phyloP scores from a whole-genome alignment of 2,329 filamentous ascomycete species.

The Aureobasidium sp. region DNA sequence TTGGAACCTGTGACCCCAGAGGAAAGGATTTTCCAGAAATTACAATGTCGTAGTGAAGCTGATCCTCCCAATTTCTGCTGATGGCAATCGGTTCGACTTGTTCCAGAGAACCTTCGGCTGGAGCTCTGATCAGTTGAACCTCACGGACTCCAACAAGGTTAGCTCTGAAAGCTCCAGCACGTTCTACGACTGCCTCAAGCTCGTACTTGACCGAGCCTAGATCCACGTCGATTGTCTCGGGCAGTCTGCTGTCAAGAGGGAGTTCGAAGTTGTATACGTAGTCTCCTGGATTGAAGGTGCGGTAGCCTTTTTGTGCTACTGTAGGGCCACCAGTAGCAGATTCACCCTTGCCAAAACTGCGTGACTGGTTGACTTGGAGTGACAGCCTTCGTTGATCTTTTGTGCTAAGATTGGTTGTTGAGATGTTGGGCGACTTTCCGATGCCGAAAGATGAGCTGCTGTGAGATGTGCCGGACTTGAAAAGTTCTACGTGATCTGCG shows the following conservation, averaged over 20 bases:
- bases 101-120: slow-evolving; percentile 79
- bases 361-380: slow-evolving; percentile 68
- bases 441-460: slow-evolving; percentile 29
- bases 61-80: slow-evolving; percentile 88
- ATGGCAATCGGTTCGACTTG: slow-evolving; percentile 92
- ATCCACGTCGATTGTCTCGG: slow-evolving; percentile 80
- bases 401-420: slow-evolving; percentile 34
- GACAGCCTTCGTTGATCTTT: slow-evolving; percentile 60
- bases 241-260: slow-evolving; percentile 66
- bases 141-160: slow-evolving; percentile 78
- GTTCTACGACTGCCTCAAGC: slow-evolving; percentile 74
- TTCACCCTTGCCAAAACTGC: slow-evolving; percentile 78
- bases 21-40: slow-evolving; percentile 95
- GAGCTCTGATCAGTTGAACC: slow-evolving; percentile 73
- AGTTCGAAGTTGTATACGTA: slow-evolving; percentile 74
- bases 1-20: slow-evolving; percentile 76
- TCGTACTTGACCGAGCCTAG: slow-evolving; percentile 84
- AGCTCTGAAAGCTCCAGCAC: slow-evolving; percentile 80
- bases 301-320: slow-evolving; percentile 70
- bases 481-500: slow-evolving; percentile 53
- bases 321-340: slow-evolving; percentile 44
- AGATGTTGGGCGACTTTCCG: slow-evolving; percentile 35
- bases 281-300: slow-evolving; percentile 70
- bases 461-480: slow-evolving; percentile 31
- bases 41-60: slow-evolving; percentile 90